Percentiles rank a stretch among this genome's conserved stretches.
Evolutionary conservation across 257 asterid genomes (phyloP).

Genomic region (Solanum raphanifolium): DNA sequence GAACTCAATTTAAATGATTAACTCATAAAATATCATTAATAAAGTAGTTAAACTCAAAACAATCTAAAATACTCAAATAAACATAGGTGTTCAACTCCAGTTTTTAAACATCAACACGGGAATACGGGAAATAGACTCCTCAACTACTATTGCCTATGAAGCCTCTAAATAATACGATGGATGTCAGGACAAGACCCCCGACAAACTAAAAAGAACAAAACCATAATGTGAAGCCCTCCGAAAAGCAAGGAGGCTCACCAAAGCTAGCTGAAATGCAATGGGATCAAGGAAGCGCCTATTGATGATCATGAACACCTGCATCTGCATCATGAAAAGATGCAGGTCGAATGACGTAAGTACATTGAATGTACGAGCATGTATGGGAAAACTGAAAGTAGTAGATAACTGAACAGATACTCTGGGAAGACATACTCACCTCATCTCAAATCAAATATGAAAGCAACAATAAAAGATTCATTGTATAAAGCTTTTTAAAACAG

Average conservation of each 20-base stretch:
- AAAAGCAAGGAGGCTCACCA: not conserved
- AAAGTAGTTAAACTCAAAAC: not conserved
- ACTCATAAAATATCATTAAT: not conserved
- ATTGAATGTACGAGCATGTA: not conserved
- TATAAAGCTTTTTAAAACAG: no score
- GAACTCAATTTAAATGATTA: not conserved
- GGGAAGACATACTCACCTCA: no score
- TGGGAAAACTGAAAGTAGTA: no score
- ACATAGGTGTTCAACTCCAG: not conserved
- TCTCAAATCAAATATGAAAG: no score
- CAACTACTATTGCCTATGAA: not conserved
- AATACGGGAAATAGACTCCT: no score
- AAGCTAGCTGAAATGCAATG: not conserved
- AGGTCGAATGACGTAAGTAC: not conserved
- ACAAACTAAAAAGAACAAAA: not conserved
- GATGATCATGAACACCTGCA: not conserved
- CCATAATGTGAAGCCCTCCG: not conserved
- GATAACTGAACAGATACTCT: no score
- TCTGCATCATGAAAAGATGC: not conserved
- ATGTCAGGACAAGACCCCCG: not conserved
- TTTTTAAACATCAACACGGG: not conserved
- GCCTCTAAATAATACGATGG: not conserved
- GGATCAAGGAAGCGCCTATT: not conserved
- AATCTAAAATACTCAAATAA: not conserved
- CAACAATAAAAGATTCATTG: no score